Evolutionary conservation across 352 stramenopile genomes (phyloP), one percentile per base, ranked within the genome.

Genomic region (Globisporangium emineosum): DNA sequence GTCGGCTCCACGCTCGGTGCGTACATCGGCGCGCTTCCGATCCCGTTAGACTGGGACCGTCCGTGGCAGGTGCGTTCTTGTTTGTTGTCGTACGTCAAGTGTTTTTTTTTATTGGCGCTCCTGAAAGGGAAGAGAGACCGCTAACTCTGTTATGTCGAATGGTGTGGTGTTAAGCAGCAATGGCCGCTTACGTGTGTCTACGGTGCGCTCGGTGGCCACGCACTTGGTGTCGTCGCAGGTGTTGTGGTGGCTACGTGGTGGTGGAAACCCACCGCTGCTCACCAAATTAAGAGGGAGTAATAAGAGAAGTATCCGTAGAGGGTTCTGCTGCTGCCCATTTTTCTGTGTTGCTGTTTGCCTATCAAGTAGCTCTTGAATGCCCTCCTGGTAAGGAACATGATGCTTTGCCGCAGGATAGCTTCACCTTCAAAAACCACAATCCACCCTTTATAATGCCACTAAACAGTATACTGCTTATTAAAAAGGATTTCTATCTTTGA

Each of bases 101-200:
- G 8, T 23, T 53, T 9, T 23, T 60, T 13, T 49, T 3, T 10
- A 43, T 35, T 12, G n/a, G 29, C 37, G 17, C 32, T 12, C 5
- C 35, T 12, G 13, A 21, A 59, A 12, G 15, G 15, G 19, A 35
- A 19, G 21, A 42, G n/a, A 19, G 23, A 40, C 27, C 1, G 5
- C 19, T 32, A 37, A 37, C 55, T 21, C 12, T 21, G 3, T 1
- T 56, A 21, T 43, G 5, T 55, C 27, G 21, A 27, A 27, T 70
- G 58, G 5, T 35, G 57, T 42, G n/a, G 42, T n/a, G 37, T 2
- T 57, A n/a, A 30, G 42, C 64, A 93, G 87, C 83, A 93, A 90
- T 96, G 87, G 85, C 87, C 87, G 3, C 67, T 94, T 29, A 90
- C 87, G 33, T 96, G 87, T 69, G 79, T 91, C 23, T 96, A 94